Evolutionary conservation across 164 flowering plant genomes (phyloP), one percentile per base, ranked within the genome.

Genomic region (Annona squamosa): DNA sequence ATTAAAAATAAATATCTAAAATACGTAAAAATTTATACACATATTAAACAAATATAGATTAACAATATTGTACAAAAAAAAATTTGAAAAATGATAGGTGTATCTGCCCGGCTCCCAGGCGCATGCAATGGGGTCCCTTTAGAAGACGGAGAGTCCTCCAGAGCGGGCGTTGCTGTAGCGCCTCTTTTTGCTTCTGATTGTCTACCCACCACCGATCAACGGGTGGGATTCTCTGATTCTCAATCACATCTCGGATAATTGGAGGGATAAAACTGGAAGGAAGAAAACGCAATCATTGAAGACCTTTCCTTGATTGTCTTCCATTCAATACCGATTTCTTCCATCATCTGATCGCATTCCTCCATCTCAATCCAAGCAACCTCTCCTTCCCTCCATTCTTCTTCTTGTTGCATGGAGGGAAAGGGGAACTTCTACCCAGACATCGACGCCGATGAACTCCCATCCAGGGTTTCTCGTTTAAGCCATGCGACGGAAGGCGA

Each of bases 371-470:
- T 63, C 37, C 26, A 42, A 65, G 68, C 26, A 42, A 65, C 45
- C 70, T 68, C 5, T 5, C 41, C 41, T 2, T 63, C 65, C 18
- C 37, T 26, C 61, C 61, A 5, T 56, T 13, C 61, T 56, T 13
- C 13, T 56, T 56, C 65, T 63, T 63, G 19, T 63, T 68, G 26
- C 26, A 72, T 72, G 75, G 75, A 72, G 69, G 46, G 3, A 65
- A 41, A 13, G 13, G 13, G 59, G 46, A 48, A 65, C 18, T 45
- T 19, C 18, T 65, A 72, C 52, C 46, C 69, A 4, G 41, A 18
- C 9, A n/a, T 59, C 6, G 46, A 56, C 17, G 19, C 37, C 37
- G 69, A 10, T 5, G 46, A 65, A 37, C 65, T 37, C 63, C 61
- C 26, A 3, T 41, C 63, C 42, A 52, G 69, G 47, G 68, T 65